Evolutionary conservation across 2,329 filamentous ascomycete species (phyloP).

Genomic region (Monilinia fructicola): DNA sequence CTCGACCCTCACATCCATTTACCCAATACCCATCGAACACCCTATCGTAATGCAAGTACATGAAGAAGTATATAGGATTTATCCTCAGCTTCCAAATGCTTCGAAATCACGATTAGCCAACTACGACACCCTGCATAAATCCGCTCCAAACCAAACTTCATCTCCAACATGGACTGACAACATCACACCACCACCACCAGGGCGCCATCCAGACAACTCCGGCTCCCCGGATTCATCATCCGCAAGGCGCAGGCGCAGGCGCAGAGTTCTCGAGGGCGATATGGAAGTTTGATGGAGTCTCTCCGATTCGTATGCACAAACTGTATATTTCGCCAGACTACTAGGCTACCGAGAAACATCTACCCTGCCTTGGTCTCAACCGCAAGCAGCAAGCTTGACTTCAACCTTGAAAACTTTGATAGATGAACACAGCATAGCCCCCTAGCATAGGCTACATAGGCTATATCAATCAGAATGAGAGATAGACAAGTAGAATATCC

Average conservation of each 20-base stretch:
- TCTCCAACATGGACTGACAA: background rate
- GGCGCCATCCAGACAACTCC: background rate
- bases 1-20: background rate
- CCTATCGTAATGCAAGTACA: background rate
- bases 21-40: background rate
- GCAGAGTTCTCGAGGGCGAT: background rate
- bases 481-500: constrained; percentile 9
- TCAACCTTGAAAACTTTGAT: background rate
- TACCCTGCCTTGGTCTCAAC: background rate
- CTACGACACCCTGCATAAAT: constrained; percentile 3
- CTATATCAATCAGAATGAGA: background rate
- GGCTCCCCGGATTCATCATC: background rate
- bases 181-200: background rate
- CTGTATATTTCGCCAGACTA: background rate
- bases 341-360: constrained; percentile 7
- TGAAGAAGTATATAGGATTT: background rate
- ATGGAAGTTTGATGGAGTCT: background rate
- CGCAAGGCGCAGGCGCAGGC: background rate
- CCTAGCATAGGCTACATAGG: constrained; percentile 2
- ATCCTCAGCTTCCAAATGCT: constrained; percentile 10
- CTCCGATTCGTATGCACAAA: constrained; percentile 13
- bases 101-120: background rate
- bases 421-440: constrained; percentile 8
- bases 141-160: background rate
- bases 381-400: background rate